A percentile compares a stretch with the other conserved stretches of the same genome.
Evolutionary conservation across 805 yeast species (phyloP).

Genomic region (Sugiyamaella mastotermitis): DNA sequence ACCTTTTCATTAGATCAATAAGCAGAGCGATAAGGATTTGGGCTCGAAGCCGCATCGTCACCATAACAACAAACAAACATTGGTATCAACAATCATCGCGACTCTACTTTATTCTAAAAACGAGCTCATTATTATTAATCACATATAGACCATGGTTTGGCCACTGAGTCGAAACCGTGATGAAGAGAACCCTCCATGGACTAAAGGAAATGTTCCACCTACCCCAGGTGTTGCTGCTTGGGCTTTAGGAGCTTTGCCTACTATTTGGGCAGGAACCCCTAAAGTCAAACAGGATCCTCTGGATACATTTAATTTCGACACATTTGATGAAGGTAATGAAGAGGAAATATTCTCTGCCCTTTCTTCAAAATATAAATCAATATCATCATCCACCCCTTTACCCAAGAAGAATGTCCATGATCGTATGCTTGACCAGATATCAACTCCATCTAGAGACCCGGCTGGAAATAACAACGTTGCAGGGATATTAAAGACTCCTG

Average conservation of each 20-base stretch:
- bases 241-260: conserved; percentile 20
- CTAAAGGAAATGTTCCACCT: conserved; percentile 13
- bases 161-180: conserved; percentile 1
- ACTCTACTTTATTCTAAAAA: too few relatives aligned
- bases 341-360: neutral
- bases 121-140: too few relatives aligned
- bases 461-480: conserved; percentile 4
- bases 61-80: too few relatives aligned
- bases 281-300: conserved; percentile 5
- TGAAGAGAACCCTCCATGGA: neutral
- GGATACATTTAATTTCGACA: too few relatives aligned
- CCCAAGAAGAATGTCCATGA: neutral
- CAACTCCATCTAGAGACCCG: too few relatives aligned
- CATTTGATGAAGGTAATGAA: too few relatives aligned
- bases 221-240: conserved; percentile 20
- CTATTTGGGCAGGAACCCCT: conserved; percentile 19
- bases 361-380: neutral
- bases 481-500: conserved; percentile 19
- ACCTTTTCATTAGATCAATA: too few relatives aligned
- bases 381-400: neutral
- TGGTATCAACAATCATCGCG: too few relatives aligned
- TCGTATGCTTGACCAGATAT: too few relatives aligned
- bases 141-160: conserved; percentile 3
- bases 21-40: too few relatives aligned
- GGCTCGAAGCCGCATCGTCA: too few relatives aligned